Percentiles rank a stretch among this genome's conserved stretches.
Conservation (phyloP, 2,329 filamentous ascomycete species). For the Leptodontidium sp. region DNA sequence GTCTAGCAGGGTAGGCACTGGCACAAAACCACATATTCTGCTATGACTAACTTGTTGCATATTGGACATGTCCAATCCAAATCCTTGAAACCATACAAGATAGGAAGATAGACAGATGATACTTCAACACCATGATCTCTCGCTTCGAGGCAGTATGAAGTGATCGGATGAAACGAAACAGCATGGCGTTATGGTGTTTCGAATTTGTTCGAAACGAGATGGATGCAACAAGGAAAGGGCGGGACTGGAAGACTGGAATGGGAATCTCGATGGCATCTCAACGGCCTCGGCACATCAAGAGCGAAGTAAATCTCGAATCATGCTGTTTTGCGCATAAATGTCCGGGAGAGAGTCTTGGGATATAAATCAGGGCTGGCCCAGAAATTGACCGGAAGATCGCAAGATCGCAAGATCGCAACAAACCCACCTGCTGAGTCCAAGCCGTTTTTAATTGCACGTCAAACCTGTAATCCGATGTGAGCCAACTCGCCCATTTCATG, state of each 20-base stretch:
- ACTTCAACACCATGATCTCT: neutral
- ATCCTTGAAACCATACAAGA: slow-evolving; percentile 7
- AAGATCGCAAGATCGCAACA: neutral
- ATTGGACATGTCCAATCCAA: neutral
- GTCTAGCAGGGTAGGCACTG: neutral
- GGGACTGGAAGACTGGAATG: neutral
- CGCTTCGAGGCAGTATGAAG: neutral
- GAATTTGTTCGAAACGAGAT: slow-evolving; percentile 4
- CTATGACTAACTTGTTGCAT: neutral
- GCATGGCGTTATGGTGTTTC: neutral
- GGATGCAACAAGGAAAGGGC: slow-evolving; percentile 7
- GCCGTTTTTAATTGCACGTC: neutral
- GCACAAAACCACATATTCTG: neutral
- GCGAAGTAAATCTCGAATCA: neutral
- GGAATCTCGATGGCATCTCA: neutral
- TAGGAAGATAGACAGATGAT: neutral
- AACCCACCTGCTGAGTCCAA: too few species aligned
- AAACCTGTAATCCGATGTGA: neutral
- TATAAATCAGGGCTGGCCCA: neutral
- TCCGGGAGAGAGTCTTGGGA: neutral
- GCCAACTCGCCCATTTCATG: neutral
- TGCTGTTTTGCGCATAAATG: neutral
- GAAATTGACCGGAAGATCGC: neutral
- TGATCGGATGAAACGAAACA: slow-evolving; percentile 15
- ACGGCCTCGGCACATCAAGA: neutral